Base-by-base conservation (phyloP, 805 yeast species). In the Saccharomycopsis guyanensis region DNA sequence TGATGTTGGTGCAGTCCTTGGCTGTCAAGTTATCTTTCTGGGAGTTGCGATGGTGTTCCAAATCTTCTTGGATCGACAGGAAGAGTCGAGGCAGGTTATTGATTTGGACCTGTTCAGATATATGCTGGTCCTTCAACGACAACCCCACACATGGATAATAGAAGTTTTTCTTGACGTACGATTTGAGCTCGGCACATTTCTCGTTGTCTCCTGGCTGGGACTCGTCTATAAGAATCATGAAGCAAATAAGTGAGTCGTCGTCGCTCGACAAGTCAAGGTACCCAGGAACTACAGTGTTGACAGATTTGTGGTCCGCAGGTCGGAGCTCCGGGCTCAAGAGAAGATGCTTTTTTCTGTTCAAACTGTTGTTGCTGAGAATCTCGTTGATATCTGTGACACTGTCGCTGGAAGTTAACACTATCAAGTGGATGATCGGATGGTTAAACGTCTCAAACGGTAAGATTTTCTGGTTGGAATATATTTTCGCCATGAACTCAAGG, bases 201-300 rank as follows among this genome's bases (percentile, higher is more conserved):
- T n/a, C 39, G 4, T 33, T 41, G 24, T 51, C 52, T 10, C 40
- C 51, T 2, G 25, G 4, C n/a, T 27, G 33, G 12, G 38, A 13
- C 12, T 24, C 22, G 38, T 51, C 48, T 3, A 15, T 20, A n/a
- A 51, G 8, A 2, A 49, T 38, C 34, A 49, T 22, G 24, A 51
- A 51, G 20, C 53, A 49, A 34, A 51, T 49, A 15, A 51, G 33
- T 6, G 54, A 51, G 27, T 51, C 54, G 20, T 51, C 54, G 20
- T 51, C 54, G 31, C 47, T 49, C 15, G 25, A 20, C 32, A 51
- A 29, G 35, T 49, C 47, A 15, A 51, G 24, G 24, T 32, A 51
- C 10, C 40, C 35, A 12, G 54, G 54, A 4, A 43, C 37, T n/a
- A n/a, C n/a, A n/a, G n/a, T n/a, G n/a, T 32, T 34, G 8, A 41